phyloP scores from a whole-genome alignment of 2,329 filamentous ascomycete species.

The Pseudogymnoascus sp. region DNA sequence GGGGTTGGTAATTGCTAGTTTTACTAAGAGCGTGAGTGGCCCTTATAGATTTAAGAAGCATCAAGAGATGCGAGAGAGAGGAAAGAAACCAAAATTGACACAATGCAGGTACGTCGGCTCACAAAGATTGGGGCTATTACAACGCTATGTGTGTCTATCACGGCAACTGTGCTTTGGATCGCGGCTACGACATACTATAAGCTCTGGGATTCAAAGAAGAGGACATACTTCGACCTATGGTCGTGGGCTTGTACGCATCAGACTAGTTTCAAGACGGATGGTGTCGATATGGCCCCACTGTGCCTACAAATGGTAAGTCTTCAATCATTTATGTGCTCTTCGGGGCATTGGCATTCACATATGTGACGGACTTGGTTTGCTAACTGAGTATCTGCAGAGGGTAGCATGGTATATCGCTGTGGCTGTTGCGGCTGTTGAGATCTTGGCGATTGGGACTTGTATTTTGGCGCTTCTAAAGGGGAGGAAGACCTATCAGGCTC shows the following conservation, averaged over 20 bases:
- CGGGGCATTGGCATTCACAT: background rate
- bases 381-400: background rate
- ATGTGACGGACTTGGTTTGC: background rate
- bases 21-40: background rate
- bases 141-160: background rate
- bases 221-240: background rate
- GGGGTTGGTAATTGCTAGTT: background rate
- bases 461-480: background rate
- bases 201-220: conserved; percentile 2
- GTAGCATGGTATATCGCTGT: conserved; percentile 4
- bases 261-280: background rate
- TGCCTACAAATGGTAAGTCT: background rate
- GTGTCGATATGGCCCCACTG: background rate
- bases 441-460: background rate
- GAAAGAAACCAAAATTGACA: background rate
- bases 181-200: background rate
- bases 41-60: background rate
- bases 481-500: background rate
- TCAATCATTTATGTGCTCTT: background rate
- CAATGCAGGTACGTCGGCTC: background rate
- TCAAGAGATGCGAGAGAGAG: background rate
- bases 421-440: background rate
- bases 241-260: background rate
- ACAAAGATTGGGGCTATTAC: background rate
- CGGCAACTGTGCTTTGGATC: background rate